Evolutionary conservation across 768 basidiomycete genomes (phyloP), one percentile per base, ranked within the genome.

Genomic region (Hypholoma sublateritium): DNA sequence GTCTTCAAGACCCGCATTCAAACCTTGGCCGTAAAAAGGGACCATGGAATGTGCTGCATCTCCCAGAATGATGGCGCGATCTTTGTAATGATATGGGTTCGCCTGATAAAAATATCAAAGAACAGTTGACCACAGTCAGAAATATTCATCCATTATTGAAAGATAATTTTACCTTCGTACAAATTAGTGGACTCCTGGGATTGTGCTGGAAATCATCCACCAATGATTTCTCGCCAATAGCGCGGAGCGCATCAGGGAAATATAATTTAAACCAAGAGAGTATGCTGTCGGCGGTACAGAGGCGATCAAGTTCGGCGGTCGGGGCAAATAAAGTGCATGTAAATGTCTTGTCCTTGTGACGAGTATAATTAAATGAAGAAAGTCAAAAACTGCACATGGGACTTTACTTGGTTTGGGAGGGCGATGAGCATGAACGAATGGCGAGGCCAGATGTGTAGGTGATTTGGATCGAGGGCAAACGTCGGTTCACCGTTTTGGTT

Each of bases 371-470:
- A 63, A 66, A 65, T 61, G 59, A 62, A 66, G 57, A 62, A 55
- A 61, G 57, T 55, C 49, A 65, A 59, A 60, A 50, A 62, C 60
- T 52, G 43, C 52, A 67, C 58, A 69, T 76, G 54, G 51, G 55
- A 51, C 50, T 62, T 75, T 75, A 96, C 96, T 82, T 91, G 88
- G 79, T 99, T 99, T 63, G 96, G 95, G 56, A 99, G 86, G 19
- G 94, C 96, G 67, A 99, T 98, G 66, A 99, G 85, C 96, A 99
- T 99, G 81, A 98, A 98, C 46, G 94, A 93, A 73, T 95, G 92
- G 69, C 96, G 89, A 62, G 96, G 97, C 96, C 96, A 99, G 67
- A 99, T 98, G 77, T 99, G 96, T 64, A 99, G 87, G 73, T 98
- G 91, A 72, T 91, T 89, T 66, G 92, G 91, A 80, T 95, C 93